phyloP scores from a whole-genome alignment of 2,329 filamentous ascomycete genomes.

The Aspergillus sp. region DNA sequence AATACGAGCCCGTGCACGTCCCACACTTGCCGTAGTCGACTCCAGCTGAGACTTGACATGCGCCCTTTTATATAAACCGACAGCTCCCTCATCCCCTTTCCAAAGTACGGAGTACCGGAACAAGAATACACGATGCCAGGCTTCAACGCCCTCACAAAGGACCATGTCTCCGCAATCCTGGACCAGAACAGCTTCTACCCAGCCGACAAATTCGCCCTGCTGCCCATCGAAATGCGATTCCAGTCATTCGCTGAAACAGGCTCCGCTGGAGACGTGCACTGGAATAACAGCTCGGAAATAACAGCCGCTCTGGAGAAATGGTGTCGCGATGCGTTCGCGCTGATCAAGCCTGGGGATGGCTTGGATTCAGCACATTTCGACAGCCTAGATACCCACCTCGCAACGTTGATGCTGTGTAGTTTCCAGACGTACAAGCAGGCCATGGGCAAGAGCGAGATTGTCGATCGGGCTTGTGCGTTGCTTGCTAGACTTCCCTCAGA shows the following conservation, averaged over 20 bases:
- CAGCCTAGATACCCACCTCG: constrained; percentile 5
- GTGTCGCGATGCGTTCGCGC: constrained; percentile 9
- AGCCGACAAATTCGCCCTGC: not conserved
- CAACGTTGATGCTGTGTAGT: constrained; percentile 6
- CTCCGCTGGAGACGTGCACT: not conserved
- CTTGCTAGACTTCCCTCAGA: constrained; percentile 9
- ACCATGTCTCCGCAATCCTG: constrained; percentile 1
- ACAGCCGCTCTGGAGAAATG: constrained; percentile 7
- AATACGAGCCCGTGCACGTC: too few species aligned
- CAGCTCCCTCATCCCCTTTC: too few species aligned
- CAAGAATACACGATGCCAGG: not conserved
- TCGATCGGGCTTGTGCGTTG: constrained; percentile 7
- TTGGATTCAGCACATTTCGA: constrained; percentile 4
- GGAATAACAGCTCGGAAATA: not conserved
- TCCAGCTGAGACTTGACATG: too few species aligned
- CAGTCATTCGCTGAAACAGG: constrained; percentile 1
- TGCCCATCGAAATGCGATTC: constrained; percentile 15
- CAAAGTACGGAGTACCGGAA: too few species aligned
- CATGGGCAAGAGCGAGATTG: constrained; percentile 4
- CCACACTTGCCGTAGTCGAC: too few species aligned
- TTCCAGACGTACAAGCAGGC: constrained; percentile 3
- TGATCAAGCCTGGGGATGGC: not conserved
- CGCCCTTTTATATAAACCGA: too few species aligned
- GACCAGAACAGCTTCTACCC: not conserved
- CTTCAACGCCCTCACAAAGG: not conserved